Base-by-base conservation (phyloP, 2,329 filamentous ascomycete species). In the Zasmidium angulare region DNA sequence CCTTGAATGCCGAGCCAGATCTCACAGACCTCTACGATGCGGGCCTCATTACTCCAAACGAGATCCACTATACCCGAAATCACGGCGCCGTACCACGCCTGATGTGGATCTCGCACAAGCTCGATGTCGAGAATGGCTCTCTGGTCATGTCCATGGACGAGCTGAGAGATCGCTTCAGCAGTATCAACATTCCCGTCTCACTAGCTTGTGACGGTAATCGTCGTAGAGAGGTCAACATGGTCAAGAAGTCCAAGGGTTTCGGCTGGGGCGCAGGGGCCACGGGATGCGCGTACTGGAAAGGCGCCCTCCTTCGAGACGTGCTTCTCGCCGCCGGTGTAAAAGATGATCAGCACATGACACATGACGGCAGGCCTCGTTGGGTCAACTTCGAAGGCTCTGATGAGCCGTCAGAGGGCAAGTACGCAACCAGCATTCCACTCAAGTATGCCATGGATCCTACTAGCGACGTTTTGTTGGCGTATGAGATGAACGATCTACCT, bases 401-500 rank as follows among this genome's bases (percentile, higher is more conserved):
- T 53, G 69, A 77, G 1, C 78, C 75, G 2, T 78, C 73, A 50
- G 77, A 80, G 58, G 79, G 78, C 3, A 79, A 78, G 43, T 82
- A 82, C 61, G 73, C 72, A n/a, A 82, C 80, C 2, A 77, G 72
- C 59, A 76, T 83, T 6, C 77, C 79, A 0, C 72, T 83, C 2
- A 74, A 76, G n/a, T 80, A 82, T 61, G 78, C 73, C 4, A 79
- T 82, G 75, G 76, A 81, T 65, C 65, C 74, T 0, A 66, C 64
- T 3, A 81, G 81, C 66, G 81, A 83, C 63, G 79, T 82, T 12
- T 69, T 83, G 1, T 71, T 84, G 10, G 86, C 87, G 0, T 89
- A 85, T 65, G 72, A 78, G 59, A 79, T 78, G 76, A 78, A 79
- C 54, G 71, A 76, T 57, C 56, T 66, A 3, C 72, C 70, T 0